Base-by-base conservation (phyloP, 116 monocot genomes). In the Phalaenopsis hybrid region DNA sequence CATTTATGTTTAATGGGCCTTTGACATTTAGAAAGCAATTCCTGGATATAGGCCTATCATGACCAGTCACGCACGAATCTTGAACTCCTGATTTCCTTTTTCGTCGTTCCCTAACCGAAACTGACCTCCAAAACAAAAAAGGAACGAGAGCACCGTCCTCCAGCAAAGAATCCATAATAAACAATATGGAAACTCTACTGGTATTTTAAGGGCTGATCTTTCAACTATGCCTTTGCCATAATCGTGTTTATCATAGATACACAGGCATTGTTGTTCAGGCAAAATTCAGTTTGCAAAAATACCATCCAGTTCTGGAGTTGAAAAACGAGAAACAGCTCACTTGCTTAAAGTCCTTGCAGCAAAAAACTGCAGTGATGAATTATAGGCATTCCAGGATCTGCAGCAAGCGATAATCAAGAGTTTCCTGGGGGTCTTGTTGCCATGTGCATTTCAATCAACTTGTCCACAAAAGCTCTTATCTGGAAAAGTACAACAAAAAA, bases 401-500 rank as follows among this genome's bases (percentile, higher is more conserved):
- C 77, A 51, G 49, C 50, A 77, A 25, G 77, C 51, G 76, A 82
- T 55, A 63, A 82, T 92, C 83, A 92, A 16, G 61, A 82, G 25
- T 89, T 90, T 41, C 72, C 44, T 78, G 76, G 85, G 75, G 68
- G 82, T 85, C 79, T 86, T 58, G 81, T 84, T 75, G 89, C 79
- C 78, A 91, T 85, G 21, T 96, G 91, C 72, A 86, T 91, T 81
- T 93, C 95, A 78, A 96, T 91, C 90, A 96, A 85, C 83, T 86
- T 96, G 84, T 96, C 93, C 82, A 96, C 95, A 86, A 93, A 96
- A 44, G 93, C 69, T 76, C 90, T 87, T 77, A 96, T 96, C 95
- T 96, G 93, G 80, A 92, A 85, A 44, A 83, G 20, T 48, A 68
- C 13, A 76, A 73, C 1, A 21, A n/a, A 6, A 46, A 15, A 8